Evolutionary conservation across 306 rosid genomes (phyloP), one percentile per base, ranked within the genome.

Genomic region (Ochetophila trinervis): DNA sequence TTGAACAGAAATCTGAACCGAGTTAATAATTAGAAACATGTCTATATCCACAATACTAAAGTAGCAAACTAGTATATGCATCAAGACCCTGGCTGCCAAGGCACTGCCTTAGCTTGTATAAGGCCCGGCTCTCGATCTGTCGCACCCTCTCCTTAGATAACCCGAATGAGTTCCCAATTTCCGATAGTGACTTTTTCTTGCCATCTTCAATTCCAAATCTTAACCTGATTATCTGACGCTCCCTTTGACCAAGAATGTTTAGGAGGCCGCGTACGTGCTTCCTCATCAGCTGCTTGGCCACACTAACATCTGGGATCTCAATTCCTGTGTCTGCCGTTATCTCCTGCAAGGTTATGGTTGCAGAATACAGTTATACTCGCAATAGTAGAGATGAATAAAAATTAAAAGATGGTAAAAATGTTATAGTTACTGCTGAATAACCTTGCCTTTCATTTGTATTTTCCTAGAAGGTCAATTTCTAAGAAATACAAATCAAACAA

Each of bases 171-270:
- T 71, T 77, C 63, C 96, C 98, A 21, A 84, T 81, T 64, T 86
- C 89, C 48, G 71, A 58, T 53, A 86, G 72, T 5, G 96, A 80
- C 65, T 78, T 89, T 65, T 74, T 83, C 45, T 65, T 67, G 22
- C 91, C 88, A 59, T 86, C 96, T 50, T 79, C 91, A 35, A 93
- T 85, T 34, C 98, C 98, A 40, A 69, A 93, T 71, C 96, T 79
- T 68, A 93, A 81, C 83, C 87, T 83, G 62, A 93, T 81, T 63
- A 86, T 85, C 75, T 66, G 79, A 68, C 86, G 82, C 74, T 92
- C 95, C 65, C 79, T 89, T 14, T 85, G 81, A 74, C 48, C 82
- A 66, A 93, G 88, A 59, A 62, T 22, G 49, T 65, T 65, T n/a
- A 89, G 69, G 72, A 93, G 88, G 80, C 60, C 74, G 53, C 82